Evolutionary conservation across 2,329 filamentous ascomycete species (phyloP), one percentile per base, ranked within the genome.

Genomic region (Ceratocystis cubensis): DNA sequence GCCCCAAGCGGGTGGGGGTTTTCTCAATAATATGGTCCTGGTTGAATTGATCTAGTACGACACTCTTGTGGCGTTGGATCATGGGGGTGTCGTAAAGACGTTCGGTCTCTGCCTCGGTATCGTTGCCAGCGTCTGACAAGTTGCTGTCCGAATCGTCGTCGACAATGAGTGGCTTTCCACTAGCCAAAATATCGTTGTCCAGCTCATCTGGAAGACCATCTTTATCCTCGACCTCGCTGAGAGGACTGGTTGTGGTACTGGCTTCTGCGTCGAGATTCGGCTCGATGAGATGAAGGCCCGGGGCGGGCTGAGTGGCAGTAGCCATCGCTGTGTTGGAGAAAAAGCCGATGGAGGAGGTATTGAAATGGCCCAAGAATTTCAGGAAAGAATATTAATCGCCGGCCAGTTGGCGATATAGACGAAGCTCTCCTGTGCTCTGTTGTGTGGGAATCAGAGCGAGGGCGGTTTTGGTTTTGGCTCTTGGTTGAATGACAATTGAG

Each of bases 31-130:
- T 74, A 56, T 79, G 78, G 66, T 77, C 81, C 68, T 81, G 79
- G 66, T 81, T 80, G 73, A 81, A 83, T 69, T 79, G 78, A 71
- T 79, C 79, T 65, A 87, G 75, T 56, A 86, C 79, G 8, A 88
- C 82, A 71, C 87, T 82, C 71, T 82, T 80, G 71, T 84, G 81
- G 70, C 85, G 81, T 72, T 81, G 77, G 72, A 81, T 88, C 69
- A 85, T 84, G 20, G 92, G 91, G n/a, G 91, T 96, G 73, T 89
- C 86, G 73, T 94, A 94, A 68, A 99, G 82, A 68, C 94, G 87
- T 77, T 96, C 92, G 1, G 93, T 97, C 77, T 96, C 93, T 44
- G 93, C 93, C 76, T 97, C 93, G 2, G 92, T 87, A 74, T 84
- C 84, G 72, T 85, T 83, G 71, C 78, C 78, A 66, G 79, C 76